A percentile compares a stretch with the other conserved stretches of the same genome.
Conservation (phyloP, 2,329 filamentous ascomycete species). For the Exophiala calicioides region DNA sequence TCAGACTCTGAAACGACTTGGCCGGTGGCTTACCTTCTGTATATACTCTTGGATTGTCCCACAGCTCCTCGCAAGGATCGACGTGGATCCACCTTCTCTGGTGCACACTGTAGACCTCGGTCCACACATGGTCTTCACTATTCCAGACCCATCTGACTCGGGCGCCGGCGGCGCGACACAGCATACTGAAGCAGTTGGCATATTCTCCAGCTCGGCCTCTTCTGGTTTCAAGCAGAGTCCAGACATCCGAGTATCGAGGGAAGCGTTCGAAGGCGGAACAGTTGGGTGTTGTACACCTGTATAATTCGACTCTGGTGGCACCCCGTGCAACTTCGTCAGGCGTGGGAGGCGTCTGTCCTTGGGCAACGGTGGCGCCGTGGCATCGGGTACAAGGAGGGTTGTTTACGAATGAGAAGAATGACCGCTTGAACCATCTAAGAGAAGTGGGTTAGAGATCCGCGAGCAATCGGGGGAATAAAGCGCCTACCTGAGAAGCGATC, state of each 20-base stretch:
- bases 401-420: conserved; percentile 96
- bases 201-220: conserved; percentile 90
- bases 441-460: conserved; percentile 4
- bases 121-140: conserved; percentile 95
- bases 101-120: conserved; percentile 93
- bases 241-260: conserved; percentile 92
- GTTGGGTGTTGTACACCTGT: conserved; percentile 74
- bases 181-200: conserved; percentile 98
- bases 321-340: conserved; percentile 88
- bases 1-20: conserved; percentile 4
- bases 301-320: conserved; percentile 84
- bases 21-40: conserved; percentile 65
- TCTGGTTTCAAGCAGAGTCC: conserved; percentile 82
- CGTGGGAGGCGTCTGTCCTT: conserved; percentile 80
- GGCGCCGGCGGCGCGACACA: conserved; percentile 87
- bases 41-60: conserved; percentile 92
- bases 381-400: conserved; percentile 86
- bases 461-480: background rate
- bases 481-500: conserved; percentile 76
- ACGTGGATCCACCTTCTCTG: conserved; percentile 95
- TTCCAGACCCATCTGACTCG: conserved; percentile 98
- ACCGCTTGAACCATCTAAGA: conserved; percentile 87
- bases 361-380: conserved; percentile 75
- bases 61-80: conserved; percentile 89
- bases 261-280: conserved; percentile 86